Percentiles rank a stretch among this genome's conserved stretches.
These are phyloP conservation scores for Colletotrichum neosansevieriae DNA, from an alignment of 2,329 filamentous ascomycete genomes.

Conservation along the genomic window DNA sequence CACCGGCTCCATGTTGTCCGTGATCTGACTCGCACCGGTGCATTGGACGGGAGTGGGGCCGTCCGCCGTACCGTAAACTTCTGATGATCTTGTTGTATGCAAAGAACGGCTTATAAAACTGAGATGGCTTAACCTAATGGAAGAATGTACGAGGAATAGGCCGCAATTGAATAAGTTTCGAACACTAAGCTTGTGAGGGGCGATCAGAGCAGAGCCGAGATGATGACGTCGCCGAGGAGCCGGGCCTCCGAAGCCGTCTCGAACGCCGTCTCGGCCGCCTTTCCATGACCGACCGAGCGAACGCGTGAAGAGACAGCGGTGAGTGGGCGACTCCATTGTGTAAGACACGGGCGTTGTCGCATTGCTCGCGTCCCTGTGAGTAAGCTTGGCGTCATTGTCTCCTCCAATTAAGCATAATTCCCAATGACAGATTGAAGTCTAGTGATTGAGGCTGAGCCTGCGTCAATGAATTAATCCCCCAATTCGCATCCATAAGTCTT, in stretches of 20 bases:
- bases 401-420: background rate
- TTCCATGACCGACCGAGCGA: background rate
- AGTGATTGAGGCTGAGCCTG: background rate
- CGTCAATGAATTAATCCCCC: no score
- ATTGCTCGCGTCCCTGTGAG: background rate
- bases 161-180: background rate
- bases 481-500: no score
- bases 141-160: background rate
- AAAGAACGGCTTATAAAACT: no score
- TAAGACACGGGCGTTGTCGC: background rate
- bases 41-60: slow-evolving; percentile 17
- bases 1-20: slow-evolving; percentile 8
- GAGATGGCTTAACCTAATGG: background rate
- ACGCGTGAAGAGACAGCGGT: background rate
- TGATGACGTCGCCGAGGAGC: background rate
- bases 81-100: no score
- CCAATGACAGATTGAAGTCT: no score
- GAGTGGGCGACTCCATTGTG: background rate
- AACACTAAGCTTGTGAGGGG: background rate
- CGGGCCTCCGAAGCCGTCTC: background rate
- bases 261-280: background rate
- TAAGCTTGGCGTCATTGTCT: background rate
- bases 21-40: slow-evolving; percentile 2
- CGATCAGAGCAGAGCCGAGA: background rate
- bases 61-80: background rate